Base-by-base conservation (phyloP, 2,329 filamentous ascomycete genomes). In the Microthyrium microscopicum region DNA sequence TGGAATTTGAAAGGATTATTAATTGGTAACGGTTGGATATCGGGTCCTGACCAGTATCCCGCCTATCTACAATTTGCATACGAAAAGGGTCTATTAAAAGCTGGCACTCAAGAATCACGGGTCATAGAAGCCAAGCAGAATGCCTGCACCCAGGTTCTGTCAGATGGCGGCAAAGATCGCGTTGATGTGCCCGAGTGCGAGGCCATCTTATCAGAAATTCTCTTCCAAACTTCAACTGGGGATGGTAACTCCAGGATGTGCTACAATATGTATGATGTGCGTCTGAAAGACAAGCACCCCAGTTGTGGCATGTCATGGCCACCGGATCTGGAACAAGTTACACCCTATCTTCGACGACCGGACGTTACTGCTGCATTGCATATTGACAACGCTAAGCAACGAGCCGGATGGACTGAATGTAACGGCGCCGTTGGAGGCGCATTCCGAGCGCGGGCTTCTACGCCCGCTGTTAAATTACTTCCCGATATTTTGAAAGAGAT, bases 301-400 rank as follows among this genome's bases (percentile, higher is more conserved):
- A 77, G 76, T 41, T 98, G 89, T 53, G 89, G 89, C 44, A 93
- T 93, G 85, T 87, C 84, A 59, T 98, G 91, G 91, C 89, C 89
- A 20, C 79, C 84, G 42, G 89, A 98, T 56, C 64, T 98, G 47
- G 55, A 57, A 29, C 51, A 68, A 31, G 70, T 98, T 16, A 81
- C 73, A 5, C 82, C 84, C 0, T 98, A 95, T 53, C 69, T 98
- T 33, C 78, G 81, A 37, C 75, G 76, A 36, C 48, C 63, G n/a
- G 83, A 93, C 30, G 89, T 98, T 11, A 62, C 71, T 18, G 48
- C 64, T 4, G 89, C 89, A 1, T 64, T 98, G 22, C 80, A 98
- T 51, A 71, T 98, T 54, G 79, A 83, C 47, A 50, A 65, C 0
- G 77, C 78, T 45, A 92, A 91, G 52, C n/a, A n/a, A n/a, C 74